phyloP scores from a whole-genome alignment of 805 yeast species.

The Groenewaldozyma salmanticensis region DNA sequence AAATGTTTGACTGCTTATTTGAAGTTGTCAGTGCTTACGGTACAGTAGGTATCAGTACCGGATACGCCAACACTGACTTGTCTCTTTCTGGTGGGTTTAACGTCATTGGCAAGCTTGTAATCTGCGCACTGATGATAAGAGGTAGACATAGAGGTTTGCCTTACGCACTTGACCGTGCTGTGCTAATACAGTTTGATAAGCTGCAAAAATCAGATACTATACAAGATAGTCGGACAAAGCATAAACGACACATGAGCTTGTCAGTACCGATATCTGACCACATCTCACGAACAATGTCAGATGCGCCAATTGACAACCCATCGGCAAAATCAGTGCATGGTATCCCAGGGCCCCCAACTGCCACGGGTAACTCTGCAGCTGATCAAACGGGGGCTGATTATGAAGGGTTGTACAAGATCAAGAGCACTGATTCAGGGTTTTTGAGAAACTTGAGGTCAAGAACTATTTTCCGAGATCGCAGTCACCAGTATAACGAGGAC shows the following conservation, averaged over 20 bases:
- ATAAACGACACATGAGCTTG: constrained; percentile 10
- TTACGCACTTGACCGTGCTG: constrained; percentile 85
- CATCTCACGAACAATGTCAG: too few species aligned
- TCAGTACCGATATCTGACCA: constrained; percentile 11
- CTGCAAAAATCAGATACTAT: constrained; percentile 16
- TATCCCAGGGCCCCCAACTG: too few species aligned
- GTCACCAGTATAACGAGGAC: too few species aligned
- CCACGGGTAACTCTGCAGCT: too few species aligned
- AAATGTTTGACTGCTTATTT: constrained; percentile 65
- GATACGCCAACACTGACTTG: constrained; percentile 57
- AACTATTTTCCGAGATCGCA: too few species aligned
- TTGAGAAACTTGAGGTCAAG: too few species aligned
- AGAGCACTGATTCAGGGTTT: too few species aligned
- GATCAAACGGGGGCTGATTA: too few species aligned
- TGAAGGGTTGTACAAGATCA: too few species aligned
- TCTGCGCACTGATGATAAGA: constrained; percentile 83
- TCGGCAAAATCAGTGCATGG: too few species aligned
- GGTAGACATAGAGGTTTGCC: constrained; percentile 97
- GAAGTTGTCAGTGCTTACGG: constrained; percentile 95
- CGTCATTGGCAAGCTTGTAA: constrained; percentile 67
- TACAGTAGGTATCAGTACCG: constrained; percentile 87
- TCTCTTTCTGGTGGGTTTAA: constrained; percentile 70
- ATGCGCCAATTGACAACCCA: too few species aligned
- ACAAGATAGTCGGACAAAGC: constrained; percentile 10
- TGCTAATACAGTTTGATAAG: constrained; percentile 67